Percentiles rank a stretch among this genome's conserved stretches.
Evolutionary conservation across 805 yeast genomes (phyloP).

Genomic region (Candida khao-thaluensis): DNA sequence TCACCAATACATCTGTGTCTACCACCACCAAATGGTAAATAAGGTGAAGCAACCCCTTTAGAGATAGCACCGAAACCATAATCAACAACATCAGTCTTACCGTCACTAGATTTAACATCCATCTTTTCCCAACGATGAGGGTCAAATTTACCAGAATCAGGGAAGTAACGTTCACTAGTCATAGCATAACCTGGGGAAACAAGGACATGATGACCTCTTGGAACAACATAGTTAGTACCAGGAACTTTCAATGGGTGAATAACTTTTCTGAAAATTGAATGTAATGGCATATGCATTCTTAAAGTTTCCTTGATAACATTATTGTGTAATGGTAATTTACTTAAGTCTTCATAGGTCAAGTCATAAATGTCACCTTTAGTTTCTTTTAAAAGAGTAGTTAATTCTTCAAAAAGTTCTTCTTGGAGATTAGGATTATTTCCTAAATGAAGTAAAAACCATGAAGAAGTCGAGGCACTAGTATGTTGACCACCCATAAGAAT

Average conservation of each 20-base stretch:
- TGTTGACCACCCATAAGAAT: constrained; percentile 99
- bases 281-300: constrained; percentile 95
- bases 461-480: constrained; percentile 92
- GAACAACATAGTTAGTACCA: constrained; percentile 74
- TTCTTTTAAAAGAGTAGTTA: constrained; percentile 58
- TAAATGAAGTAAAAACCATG: constrained; percentile 90
- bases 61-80: constrained; percentile 97
- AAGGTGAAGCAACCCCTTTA: constrained; percentile 94
- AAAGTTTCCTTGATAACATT: constrained; percentile 88
- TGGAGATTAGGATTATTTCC: constrained; percentile 86
- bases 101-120: constrained; percentile 28
- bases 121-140: constrained; percentile 79
- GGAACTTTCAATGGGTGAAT: constrained; percentile 76
- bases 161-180: constrained; percentile 75
- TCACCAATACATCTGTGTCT: constrained; percentile 99
- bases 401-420: constrained; percentile 76
- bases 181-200: constrained; percentile 93
- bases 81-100: constrained; percentile 52
- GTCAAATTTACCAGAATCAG: constrained; percentile 66
- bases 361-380: constrained; percentile 48
- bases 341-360: constrained; percentile 78
- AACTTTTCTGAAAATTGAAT: constrained; percentile 93
- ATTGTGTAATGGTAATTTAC: constrained; percentile 76
- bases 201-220: constrained; percentile 83
- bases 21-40: constrained; percentile 98